These are phyloP conservation scores for Botrytis byssoidea DNA, from an alignment of 2,329 filamentous ascomycete species.

Conservation along the genomic window DNA sequence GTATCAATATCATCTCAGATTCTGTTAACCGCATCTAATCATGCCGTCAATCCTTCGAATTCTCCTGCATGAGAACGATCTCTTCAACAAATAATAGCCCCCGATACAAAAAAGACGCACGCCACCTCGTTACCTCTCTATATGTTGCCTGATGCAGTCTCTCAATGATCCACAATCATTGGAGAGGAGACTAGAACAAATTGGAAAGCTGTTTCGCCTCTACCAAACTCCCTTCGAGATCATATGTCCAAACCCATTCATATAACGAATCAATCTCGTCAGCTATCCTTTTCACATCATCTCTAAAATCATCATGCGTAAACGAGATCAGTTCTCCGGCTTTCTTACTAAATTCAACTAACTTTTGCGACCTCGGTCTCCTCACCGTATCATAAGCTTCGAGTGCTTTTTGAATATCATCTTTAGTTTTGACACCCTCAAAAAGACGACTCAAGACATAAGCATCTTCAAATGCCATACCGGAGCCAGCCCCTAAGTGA, in stretches of 20 bases:
- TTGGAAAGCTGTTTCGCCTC: slow-evolving; percentile 34
- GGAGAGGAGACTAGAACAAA: neutral
- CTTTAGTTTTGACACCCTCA: slow-evolving; percentile 37
- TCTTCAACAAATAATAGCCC: neutral
- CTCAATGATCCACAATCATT: neutral
- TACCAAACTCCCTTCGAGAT: slow-evolving; percentile 38
- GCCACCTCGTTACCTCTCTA: neutral
- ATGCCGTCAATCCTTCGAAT: neutral
- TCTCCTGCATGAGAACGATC: neutral
- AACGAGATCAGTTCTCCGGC: slow-evolving; percentile 37
- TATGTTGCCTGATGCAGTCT: neutral
- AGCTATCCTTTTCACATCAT: slow-evolving; percentile 40
- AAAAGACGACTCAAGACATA: slow-evolving; percentile 46
- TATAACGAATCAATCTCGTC: slow-evolving; percentile 38
- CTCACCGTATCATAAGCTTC: slow-evolving; percentile 49
- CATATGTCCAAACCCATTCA: slow-evolving; percentile 40
- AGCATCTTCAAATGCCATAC: slow-evolving; percentile 57
- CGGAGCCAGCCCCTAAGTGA: slow-evolving; percentile 57
- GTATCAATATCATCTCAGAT: neutral
- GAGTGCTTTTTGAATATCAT: slow-evolving; percentile 45
- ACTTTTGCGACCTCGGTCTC: slow-evolving; percentile 32
- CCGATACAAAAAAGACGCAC: neutral
- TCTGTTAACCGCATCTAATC: neutral
- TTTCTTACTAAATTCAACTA: slow-evolving; percentile 22
- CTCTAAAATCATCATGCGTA: slow-evolving; percentile 42